Base-by-base conservation (phyloP, 2,329 filamentous ascomycete species). In the Biscogniauxia marginata region DNA sequence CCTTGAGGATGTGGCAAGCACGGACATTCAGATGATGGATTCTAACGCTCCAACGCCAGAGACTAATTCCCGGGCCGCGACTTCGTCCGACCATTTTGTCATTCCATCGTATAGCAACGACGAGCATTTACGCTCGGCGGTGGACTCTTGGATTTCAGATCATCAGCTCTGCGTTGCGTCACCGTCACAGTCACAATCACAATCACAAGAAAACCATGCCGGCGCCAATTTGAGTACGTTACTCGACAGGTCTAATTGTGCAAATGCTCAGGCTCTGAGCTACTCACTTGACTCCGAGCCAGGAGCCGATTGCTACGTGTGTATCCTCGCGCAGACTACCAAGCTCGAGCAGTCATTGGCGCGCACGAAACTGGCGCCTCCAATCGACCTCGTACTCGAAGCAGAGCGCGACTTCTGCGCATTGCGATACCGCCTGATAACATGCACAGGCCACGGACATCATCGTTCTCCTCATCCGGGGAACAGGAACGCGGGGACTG, bases 381-480 rank as follows among this genome's bases (percentile, higher is more conserved):
- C 50, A 3, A 60, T 62, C 13, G 57, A 57, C 9, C 46, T 60
- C 11, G 55, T 54, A 24, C 57, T 62, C 6, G 60, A 58, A 46
- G 55, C 55, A 6, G 60, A 60, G 20, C 51, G 54, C 34, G 58
- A 60, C 44, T 53, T 62, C n/a, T 48, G 25, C n/a, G 20, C 9
- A 20, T 47, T 60, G 11, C 45, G 44, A 8, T 47, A 50, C 13
- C 53, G 53, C 9, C 46, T 62, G 13, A 52, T 60, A 34, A 24
- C 55, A n/a, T 62, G 60, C 23, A 23, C 49, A 8, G 60, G 60
- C 19, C 58, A 63, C 43, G 20, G 20, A 25, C 13, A 21, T 19
- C 4, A 20, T 16, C 39, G 3, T 47, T 19, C 52, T 16, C 8
- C 9, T 19, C 43, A 30, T 5, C 20, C 8, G n/a, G n/a, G n/a